Conservation (phyloP, 768 basidiomycete species). For the Macrolepiota albuminosa region DNA sequence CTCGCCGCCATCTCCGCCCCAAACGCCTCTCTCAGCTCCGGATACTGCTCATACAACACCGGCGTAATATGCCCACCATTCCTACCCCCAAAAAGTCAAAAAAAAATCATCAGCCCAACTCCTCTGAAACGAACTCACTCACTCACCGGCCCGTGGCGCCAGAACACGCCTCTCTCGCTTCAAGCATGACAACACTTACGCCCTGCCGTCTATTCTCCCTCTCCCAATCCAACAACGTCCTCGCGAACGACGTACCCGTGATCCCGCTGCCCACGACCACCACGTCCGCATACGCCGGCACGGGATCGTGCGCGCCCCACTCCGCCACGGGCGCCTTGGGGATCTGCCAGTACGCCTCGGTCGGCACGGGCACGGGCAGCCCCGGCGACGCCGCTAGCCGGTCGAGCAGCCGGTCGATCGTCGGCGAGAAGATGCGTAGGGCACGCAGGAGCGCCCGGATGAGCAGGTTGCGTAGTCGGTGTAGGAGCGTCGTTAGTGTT, state of each 20-base stretch:
- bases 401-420: constrained; percentile 19
- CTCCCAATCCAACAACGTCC: constrained; percentile 41
- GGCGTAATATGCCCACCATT: constrained; percentile 72
- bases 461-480: constrained; percentile 14
- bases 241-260: constrained; percentile 59
- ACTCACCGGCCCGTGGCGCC: constrained; percentile 70
- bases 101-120: neutral
- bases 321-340: constrained; percentile 45
- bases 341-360: constrained; percentile 59
- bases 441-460: constrained; percentile 15
- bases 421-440: constrained; percentile 17
- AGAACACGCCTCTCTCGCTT: constrained; percentile 73
- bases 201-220: constrained; percentile 16
- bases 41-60: constrained; percentile 55
- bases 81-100: constrained; percentile 23
- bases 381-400: constrained; percentile 41
- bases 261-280: constrained; percentile 79
- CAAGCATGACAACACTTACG: constrained; percentile 64
- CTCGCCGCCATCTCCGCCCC: constrained; percentile 44
- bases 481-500: neutral
- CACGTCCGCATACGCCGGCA: constrained; percentile 51
- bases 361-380: constrained; percentile 51
- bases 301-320: constrained; percentile 19
- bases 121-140: neutral
- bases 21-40: constrained; percentile 35